Conservation (phyloP, 164 flowering plant genomes). For the Litsea cubeba region DNA sequence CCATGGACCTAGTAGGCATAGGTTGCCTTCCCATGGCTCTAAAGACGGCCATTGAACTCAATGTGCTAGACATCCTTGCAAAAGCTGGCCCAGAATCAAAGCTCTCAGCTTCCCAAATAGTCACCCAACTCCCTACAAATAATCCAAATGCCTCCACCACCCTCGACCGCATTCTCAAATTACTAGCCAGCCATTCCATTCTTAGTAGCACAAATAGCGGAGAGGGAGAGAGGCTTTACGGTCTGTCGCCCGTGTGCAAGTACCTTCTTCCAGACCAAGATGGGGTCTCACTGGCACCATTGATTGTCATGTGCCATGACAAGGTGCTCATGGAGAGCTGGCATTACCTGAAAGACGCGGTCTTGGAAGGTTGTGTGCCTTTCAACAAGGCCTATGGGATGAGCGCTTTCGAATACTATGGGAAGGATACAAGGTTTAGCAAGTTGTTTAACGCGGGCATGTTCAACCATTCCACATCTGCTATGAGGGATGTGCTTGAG, state of each 20-base stretch:
- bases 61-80: slow-evolving; percentile 62
- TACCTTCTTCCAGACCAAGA: slow-evolving; percentile 61
- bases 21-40: slow-evolving; percentile 65
- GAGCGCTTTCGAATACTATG: slow-evolving; percentile 13
- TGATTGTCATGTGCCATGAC: slow-evolving; percentile 73
- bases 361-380: slow-evolving; percentile 38
- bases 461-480: slow-evolving; percentile 7
- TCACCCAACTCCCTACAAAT: slow-evolving; percentile 48
- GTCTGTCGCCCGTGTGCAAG: slow-evolving; percentile 65
- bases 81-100: slow-evolving; percentile 46
- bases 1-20: slow-evolving; percentile 62
- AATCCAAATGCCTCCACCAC: slow-evolving; percentile 63
- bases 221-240: slow-evolving; percentile 53
- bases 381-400: slow-evolving; percentile 33
- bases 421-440: slow-evolving; percentile 14
- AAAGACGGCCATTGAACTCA: slow-evolving; percentile 64
- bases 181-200: slow-evolving; percentile 62
- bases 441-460: slow-evolving; percentile 15
- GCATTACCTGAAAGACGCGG: slow-evolving; percentile 36
- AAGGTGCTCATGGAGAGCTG: slow-evolving; percentile 93
- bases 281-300: slow-evolving; percentile 61
- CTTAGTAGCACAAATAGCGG: slow-evolving; percentile 23
- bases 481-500: slow-evolving; percentile 23
- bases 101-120: slow-evolving; percentile 51
- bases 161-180: slow-evolving; percentile 73